Conservation (phyloP, 768 basidiomycete species). For the Leccinum imitatum region DNA sequence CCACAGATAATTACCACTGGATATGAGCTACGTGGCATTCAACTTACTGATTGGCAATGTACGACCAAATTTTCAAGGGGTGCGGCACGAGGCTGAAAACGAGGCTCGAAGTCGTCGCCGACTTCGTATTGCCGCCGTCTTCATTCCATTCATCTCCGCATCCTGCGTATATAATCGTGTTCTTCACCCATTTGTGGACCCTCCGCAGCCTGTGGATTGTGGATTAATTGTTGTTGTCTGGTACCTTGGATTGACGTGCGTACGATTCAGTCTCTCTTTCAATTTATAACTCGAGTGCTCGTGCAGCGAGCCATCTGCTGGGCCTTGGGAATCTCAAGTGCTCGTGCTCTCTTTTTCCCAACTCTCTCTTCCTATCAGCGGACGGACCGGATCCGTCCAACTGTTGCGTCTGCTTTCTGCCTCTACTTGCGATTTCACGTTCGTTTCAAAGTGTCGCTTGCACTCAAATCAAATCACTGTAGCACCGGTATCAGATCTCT, state of each 20-base stretch:
- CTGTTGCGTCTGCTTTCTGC: not conserved
- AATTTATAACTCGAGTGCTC: not conserved
- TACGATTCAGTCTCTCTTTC: conserved; percentile 20
- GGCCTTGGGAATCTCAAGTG: not conserved
- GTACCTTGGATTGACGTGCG: conserved; percentile 14
- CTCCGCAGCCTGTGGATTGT: conserved; percentile 9
- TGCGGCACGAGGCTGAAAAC: not conserved
- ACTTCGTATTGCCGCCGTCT: conserved; percentile 22
- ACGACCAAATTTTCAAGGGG: not conserved
- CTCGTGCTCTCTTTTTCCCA: not conserved
- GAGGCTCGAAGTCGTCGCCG: conserved; percentile 5
- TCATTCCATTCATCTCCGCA: conserved; percentile 26
- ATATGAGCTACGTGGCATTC: too few relatives aligned
- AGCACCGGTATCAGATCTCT: conserved; percentile 1
- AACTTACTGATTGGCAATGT: not conserved
- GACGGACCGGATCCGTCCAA: conserved; percentile 11
- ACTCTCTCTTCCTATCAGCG: conserved; percentile 2
- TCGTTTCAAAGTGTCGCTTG: conserved; percentile 15
- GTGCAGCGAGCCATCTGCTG: conserved; percentile 2
- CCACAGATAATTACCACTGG: conserved; percentile 4
- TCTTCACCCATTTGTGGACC: conserved; percentile 8
- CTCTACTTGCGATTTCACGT: conserved; percentile 4
- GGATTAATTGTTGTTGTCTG: conserved; percentile 5
- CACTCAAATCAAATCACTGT: not conserved
- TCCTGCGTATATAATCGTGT: conserved; percentile 12